Conservation (phyloP, 2,329 filamentous ascomycete genomes). For the Phaeosphaeria sp. region DNA sequence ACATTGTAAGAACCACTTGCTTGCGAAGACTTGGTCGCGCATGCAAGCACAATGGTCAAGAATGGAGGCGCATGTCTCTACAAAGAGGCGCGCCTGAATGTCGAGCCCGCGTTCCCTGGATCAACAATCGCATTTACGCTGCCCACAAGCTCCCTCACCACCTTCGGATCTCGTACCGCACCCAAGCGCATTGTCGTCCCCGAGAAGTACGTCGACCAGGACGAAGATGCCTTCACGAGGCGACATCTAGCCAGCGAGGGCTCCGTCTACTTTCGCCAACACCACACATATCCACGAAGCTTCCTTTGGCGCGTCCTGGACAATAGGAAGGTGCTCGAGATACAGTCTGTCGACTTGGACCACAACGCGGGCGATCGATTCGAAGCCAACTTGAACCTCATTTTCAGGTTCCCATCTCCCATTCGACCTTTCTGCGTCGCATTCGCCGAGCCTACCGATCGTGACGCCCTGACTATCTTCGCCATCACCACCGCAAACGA, state of each 20-base stretch:
- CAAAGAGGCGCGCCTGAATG: conserved; percentile 85
- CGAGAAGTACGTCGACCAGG: conserved; percentile 57
- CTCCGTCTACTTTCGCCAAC: conserved; percentile 82
- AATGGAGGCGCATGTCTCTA: conserved; percentile 72
- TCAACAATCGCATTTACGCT: conserved; percentile 71
- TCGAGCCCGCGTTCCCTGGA: conserved; percentile 74
- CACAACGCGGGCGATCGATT: conserved; percentile 66
- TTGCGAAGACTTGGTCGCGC: conserved; percentile 17
- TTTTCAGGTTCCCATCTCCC: conserved; percentile 76
- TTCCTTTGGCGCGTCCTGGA: conserved; percentile 93
- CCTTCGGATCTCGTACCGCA: conserved; percentile 39
- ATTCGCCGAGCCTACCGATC: conserved; percentile 79
- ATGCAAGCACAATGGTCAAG: conserved; percentile 75
- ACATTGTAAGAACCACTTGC: conserved; percentile 4
- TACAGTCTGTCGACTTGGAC: conserved; percentile 82
- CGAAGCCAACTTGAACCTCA: conserved; percentile 77
- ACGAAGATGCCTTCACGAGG: conserved; percentile 75
- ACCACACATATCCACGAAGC: conserved; percentile 77
- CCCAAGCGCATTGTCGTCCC: conserved; percentile 46
- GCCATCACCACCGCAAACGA: conserved; percentile 80
- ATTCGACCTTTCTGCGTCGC: conserved; percentile 82
- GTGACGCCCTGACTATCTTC: conserved; percentile 79
- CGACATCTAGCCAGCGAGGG: conserved; percentile 76
- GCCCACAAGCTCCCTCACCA: conserved; percentile 40
- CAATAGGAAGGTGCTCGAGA: conserved; percentile 78